Base-by-base conservation (phyloP, 1,139 yeast genomes). In the Pichia sp. region DNA sequence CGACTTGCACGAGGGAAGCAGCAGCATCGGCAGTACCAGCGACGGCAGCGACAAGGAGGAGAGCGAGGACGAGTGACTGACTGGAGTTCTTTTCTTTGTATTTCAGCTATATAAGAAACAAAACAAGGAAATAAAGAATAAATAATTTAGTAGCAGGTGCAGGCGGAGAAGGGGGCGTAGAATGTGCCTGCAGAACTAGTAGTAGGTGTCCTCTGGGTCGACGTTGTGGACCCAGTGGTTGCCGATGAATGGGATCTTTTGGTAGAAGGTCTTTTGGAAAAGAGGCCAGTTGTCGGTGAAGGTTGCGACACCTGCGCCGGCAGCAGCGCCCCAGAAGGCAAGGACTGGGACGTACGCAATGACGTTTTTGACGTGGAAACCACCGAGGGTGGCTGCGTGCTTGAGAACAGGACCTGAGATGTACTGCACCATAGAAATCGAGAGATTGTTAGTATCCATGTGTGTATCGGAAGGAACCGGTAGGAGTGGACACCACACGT, bases 201-300 rank as follows among this genome's bases (percentile, higher is more conserved):
- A 42, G 29, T 23, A 42, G 15, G 31, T 26, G 68, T 88, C 96
- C 77, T 87, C 90, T 65, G 96, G 95, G 70, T 88, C 95, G 60
- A 84, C 81, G 68, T 81, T 78, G 69, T 81, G 74, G 64, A 77
- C 77, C 90, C 95, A 90, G 78, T 85, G 87, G 57, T 75, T 56
- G 64, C 97, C 97, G 62, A 89, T 72, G 72, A 73, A 68, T 62
- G 97, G 97, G 60, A 90, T 82, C 77, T 90, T 85, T 67, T 78
- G 72, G 79, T 80, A 88, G 75, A 92, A 80, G 61, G 92, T 86
- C 62, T 80, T 73, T 76, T 87, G 90, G 81, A 90, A 85, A 67
- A 87, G 79, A 70, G 98, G 97, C 74, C 92, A 84, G 71, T 95
- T 89, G 75, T 90, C 97, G 64, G 96, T 87, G 78, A 89, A 88